phyloP scores from a whole-genome alignment of 2,329 filamentous ascomycete genomes.

The Fusarium mexicanum region DNA sequence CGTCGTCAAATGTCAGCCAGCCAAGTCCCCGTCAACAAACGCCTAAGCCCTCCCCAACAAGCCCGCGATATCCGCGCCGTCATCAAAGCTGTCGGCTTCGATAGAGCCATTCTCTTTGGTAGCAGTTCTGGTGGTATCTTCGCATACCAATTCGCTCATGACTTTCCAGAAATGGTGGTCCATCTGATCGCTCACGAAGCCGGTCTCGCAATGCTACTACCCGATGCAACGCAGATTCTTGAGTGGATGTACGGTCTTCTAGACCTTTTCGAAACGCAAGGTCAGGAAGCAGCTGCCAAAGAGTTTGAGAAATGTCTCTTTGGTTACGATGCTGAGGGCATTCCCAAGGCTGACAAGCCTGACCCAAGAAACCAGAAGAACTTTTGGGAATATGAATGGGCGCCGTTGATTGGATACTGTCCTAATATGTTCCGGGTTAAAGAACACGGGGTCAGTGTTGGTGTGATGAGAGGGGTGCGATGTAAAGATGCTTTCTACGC shows the following conservation, averaged over 20 bases:
- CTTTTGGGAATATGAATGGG: slow-evolving; percentile 11
- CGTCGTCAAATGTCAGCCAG: slow-evolving; percentile 19
- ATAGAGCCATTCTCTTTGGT: not conserved
- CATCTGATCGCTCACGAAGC: slow-evolving; percentile 4
- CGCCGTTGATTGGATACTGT: not conserved
- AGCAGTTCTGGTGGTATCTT: slow-evolving; percentile 6
- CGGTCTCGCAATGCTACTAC: not conserved
- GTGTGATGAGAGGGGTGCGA: not conserved
- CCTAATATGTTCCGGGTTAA: not conserved
- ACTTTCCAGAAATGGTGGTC: slow-evolving; percentile 3
- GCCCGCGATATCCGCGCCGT: not conserved
- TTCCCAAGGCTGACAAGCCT: not conserved
- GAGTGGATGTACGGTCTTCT: slow-evolving; percentile 5
- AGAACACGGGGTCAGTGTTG: not conserved
- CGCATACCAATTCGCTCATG: slow-evolving; percentile 1
- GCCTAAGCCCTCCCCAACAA: not conserved
- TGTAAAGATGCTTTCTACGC: not conserved
- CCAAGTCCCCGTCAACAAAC: slow-evolving; percentile 3
- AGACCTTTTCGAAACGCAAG: not conserved
- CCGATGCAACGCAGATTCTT: not conserved
- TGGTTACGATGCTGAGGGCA: not conserved
- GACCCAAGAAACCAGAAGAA: not conserved
- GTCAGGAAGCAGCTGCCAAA: not conserved
- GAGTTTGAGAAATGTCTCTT: not conserved
- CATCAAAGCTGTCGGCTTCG: not conserved